Percentiles rank a stretch among this genome's conserved stretches.
These are phyloP conservation scores for Cruciata laevipes DNA, from an alignment of 257 asterid species.

Conservation along the genomic window DNA sequence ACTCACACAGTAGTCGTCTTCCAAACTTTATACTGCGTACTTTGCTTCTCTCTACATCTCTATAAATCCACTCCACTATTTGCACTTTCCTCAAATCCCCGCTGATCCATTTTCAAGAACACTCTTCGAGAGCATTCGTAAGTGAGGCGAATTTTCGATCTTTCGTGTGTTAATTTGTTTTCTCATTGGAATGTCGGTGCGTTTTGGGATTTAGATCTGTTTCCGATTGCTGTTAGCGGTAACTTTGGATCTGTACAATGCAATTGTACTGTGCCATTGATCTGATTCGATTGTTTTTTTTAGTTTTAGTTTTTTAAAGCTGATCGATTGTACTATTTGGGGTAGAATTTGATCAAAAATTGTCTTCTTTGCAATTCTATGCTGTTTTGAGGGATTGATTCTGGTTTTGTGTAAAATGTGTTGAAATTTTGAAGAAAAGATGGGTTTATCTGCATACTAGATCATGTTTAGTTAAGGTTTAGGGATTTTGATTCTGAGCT, in stretches of 20 bases:
- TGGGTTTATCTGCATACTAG: neutral
- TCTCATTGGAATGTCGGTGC: conserved; percentile 1
- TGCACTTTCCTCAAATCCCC: neutral
- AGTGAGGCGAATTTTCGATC: conserved; percentile 20
- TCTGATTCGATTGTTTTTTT: neutral
- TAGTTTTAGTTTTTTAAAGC: neutral
- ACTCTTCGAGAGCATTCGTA: neutral
- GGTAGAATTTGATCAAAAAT: neutral
- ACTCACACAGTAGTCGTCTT: neutral
- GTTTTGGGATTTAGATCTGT: conserved; percentile 9
- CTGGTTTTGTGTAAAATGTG: neutral
- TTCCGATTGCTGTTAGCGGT: conserved; percentile 4
- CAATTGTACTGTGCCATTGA: conserved; percentile 16
- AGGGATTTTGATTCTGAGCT: neutral
- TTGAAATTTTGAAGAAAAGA: conserved; percentile 1
- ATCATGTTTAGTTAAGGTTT: neutral
- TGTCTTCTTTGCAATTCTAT: neutral
- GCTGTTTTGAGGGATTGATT: neutral
- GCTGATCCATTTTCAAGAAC: neutral
- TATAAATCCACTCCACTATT: neutral
- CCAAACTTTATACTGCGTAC: neutral
- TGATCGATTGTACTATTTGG: neutral
- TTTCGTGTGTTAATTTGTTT: conserved; percentile 2
- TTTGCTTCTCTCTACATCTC: neutral
- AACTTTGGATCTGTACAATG: conserved; percentile 13